Conservation (phyloP, 169 alveolate species). For the Plasmodium ovale region DNA sequence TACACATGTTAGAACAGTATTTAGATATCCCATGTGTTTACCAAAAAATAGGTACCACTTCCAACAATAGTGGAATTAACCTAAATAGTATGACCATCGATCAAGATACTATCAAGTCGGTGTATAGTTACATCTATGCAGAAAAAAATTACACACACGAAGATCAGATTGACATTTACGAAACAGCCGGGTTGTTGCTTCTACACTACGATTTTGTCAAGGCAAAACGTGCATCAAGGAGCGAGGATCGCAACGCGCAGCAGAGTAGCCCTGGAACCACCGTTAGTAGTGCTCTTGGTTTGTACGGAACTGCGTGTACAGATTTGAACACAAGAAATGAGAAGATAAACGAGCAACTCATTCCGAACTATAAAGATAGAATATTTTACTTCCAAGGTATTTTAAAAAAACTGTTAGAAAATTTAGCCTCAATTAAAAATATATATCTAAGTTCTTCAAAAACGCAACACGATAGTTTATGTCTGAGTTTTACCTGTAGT, state of each 20-base stretch:
- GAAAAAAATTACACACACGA: constrained; percentile 50
- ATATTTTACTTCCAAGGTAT: constrained; percentile 53
- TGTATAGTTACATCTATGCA: constrained; percentile 29
- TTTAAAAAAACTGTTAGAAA: constrained; percentile 57
- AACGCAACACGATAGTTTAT: constrained; percentile 45
- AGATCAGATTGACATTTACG: constrained; percentile 67
- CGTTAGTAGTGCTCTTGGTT: neutral
- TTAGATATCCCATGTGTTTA: constrained; percentile 52
- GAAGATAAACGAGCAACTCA: constrained; percentile 35
- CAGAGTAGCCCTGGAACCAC: neutral
- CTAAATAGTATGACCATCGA: neutral
- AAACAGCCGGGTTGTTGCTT: constrained; percentile 31
- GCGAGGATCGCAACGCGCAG: neutral
- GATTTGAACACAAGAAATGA: constrained; percentile 13
- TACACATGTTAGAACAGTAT: constrained; percentile 50
- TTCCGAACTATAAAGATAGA: constrained; percentile 59
- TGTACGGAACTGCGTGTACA: neutral
- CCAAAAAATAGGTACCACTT: neutral
- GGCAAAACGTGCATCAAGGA: constrained; percentile 4
- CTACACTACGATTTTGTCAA: constrained; percentile 32
- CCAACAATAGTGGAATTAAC: neutral
- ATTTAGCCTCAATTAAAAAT: constrained; percentile 60
- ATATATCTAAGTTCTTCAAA: constrained; percentile 36
- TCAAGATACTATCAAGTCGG: constrained; percentile 30
- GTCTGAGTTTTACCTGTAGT: constrained; percentile 65